Conservation (phyloP, 2,329 filamentous ascomycete genomes). For the Plectosphaerella plurivora region DNA sequence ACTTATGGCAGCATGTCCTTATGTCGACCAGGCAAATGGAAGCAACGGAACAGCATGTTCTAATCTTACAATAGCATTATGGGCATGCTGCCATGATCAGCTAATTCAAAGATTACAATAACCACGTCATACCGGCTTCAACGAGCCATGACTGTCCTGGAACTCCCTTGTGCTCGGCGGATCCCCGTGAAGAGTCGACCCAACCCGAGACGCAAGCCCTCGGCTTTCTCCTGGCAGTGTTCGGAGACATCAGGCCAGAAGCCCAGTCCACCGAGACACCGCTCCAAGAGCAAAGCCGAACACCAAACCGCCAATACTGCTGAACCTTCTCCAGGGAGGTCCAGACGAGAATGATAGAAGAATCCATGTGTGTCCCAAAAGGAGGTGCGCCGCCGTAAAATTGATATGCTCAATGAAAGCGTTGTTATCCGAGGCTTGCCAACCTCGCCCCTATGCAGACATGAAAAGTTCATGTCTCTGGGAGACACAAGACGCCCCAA, state of each 20-base stretch:
- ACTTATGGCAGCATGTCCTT: too few relatives aligned
- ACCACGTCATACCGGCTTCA: too few relatives aligned
- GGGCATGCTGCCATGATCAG: slow-evolving; percentile 3
- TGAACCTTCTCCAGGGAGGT: slow-evolving; percentile 11
- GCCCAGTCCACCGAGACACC: too few relatives aligned
- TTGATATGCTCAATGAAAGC: slow-evolving; percentile 8
- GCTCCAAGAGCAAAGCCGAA: neutral
- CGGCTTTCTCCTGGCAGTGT: too few relatives aligned
- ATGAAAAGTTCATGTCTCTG: slow-evolving; percentile 6
- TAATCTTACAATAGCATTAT: slow-evolving; percentile 14
- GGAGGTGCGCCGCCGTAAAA: slow-evolving; percentile 8
- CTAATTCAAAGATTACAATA: too few relatives aligned
- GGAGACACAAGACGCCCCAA: slow-evolving; percentile 12
- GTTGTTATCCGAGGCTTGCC: neutral
- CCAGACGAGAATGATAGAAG: slow-evolving; percentile 7
- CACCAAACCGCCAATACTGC: slow-evolving; percentile 7
- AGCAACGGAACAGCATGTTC: slow-evolving; percentile 9
- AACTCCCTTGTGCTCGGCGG: too few relatives aligned
- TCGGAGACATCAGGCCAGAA: too few relatives aligned
- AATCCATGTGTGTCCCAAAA: slow-evolving; percentile 5
- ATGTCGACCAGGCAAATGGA: slow-evolving; percentile 2
- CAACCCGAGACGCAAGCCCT: too few relatives aligned
- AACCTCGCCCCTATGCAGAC: slow-evolving; percentile 1
- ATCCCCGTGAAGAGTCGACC: too few relatives aligned
- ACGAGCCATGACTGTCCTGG: too few relatives aligned